Base-by-base conservation (phyloP, 768 basidiomycete genomes). In the Auriscalpium microsporum region DNA sequence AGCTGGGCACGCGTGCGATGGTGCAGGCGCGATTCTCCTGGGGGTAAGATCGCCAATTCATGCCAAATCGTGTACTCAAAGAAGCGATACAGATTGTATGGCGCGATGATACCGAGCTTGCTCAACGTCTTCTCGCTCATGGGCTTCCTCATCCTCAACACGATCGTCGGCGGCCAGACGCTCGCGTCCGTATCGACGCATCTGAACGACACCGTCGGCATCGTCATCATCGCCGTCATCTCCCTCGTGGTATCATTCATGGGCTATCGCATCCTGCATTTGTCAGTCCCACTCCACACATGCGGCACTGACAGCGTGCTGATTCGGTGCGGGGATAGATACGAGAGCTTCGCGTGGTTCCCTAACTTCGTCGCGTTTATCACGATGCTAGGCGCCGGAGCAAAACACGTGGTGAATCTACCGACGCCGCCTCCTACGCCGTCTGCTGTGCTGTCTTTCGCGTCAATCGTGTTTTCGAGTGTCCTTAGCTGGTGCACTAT, bases 1-100 rank as follows among this genome's bases (percentile, higher is more conserved):
- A 78, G 55, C 64, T 78, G 1, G 81, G 81, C 2, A 75, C 73
- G 62, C 73, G 81, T n/a, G 76, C 79, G 13, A 83, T 83, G 81
- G 73, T 80, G 8, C 74, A 79, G 50, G 72, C 78, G 1, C 71
- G 81, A 19, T 83, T 76, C 60, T 77, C 75, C 0, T 78, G 77
- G 69, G 79, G 79, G 75, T 78, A 50, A 0, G 66, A 54, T 35
- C 33, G 1, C 42, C 17, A 10, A 23, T 51, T 17, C 8, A 2
- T 33, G 3, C 34, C 14, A 11, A 38, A 50, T 14, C 14, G 3
- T 10, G 14, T 34, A 9, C 17, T 17, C 17, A 17, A 28, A 16
- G 50, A 19, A 49, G 11, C 4, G 23, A 33, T 51, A 10, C 55
- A 77, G 76, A 11, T 75, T 73, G 51, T 73, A 71, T 44, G 73